Evolutionary conservation across 345 rosid genomes (phyloP), one percentile per base, ranked within the genome.

Genomic region (Hirschfeldia incana): DNA sequence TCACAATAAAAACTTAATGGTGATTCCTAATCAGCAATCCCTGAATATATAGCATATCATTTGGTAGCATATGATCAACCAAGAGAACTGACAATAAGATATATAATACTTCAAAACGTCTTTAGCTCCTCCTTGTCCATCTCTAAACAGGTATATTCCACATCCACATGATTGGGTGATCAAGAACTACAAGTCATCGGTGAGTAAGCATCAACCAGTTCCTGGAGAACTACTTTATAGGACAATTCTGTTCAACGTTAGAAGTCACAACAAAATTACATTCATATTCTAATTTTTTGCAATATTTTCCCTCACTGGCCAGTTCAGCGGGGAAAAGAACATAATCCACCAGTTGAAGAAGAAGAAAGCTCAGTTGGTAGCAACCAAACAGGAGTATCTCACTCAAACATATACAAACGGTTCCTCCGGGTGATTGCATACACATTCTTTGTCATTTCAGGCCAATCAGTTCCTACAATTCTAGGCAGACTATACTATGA

Each of bases 401-500:
- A 26, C 74, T 72, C 79, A 2, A 72, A 42, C 61, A 72, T 32
- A 9, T 81, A 69, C 72, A 79, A 57, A 69, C 28, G 85, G 83
- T 85, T 88, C 90, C 28, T 86, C 15, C 61, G 77, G 46, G 53
- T 87, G 12, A 60, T 67, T 16, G 2, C 78, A 37, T 86, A 81
- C 28, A 29, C 85, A 36, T 17, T 85, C 58, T 81, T 75, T 15
- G 80, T 84, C 61, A 87, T 89, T 68, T 21, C 78, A 2, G 86
- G 88, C 51, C 87, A 87, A 58, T 15, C 90, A 27, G 76, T 64
- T 10, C 86, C 92, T 13, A 77, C 83, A 1, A 60, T 88, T 63
- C 69, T 88, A 60, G 90, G 86, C 44, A 87, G 89, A 66, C 67
- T 84, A 4, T 90, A 88, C 86, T 85, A 65, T 37, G 80, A 82